Percentiles rank a stretch among this genome's conserved stretches.
Evolutionary conservation across 345 rosid genomes (phyloP).

Genomic region (Pistacia vera): DNA sequence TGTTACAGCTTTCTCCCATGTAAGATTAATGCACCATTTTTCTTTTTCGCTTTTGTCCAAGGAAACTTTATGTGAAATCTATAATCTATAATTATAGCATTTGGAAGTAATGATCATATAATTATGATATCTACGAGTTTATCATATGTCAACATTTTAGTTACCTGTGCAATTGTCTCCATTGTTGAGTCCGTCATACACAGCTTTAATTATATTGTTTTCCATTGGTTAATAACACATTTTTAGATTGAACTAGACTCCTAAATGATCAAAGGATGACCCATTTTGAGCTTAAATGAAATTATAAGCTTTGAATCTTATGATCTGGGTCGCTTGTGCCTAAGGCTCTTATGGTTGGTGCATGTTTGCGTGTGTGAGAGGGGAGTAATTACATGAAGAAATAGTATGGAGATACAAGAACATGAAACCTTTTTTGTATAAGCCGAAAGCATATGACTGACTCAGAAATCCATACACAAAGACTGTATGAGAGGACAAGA

Average conservation of each 20-base stretch:
- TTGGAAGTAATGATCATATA: too few species aligned
- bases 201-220: background rate
- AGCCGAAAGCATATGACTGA: slow-evolving; percentile 35
- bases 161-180: background rate
- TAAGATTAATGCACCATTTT: too few species aligned
- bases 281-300: background rate
- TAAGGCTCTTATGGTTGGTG: background rate
- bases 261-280: background rate
- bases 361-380: background rate
- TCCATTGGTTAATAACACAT: too few species aligned
- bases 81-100: too few species aligned
- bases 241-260: too few species aligned
- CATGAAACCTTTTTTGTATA: slow-evolving; percentile 28
- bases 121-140: too few species aligned
- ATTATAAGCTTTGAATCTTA: background rate
- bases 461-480: slow-evolving; percentile 36
- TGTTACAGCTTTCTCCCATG: too few species aligned
- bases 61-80: too few species aligned
- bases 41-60: too few species aligned
- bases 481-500: slow-evolving; percentile 26
- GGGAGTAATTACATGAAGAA: background rate
- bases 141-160: too few species aligned
- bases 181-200: background rate
- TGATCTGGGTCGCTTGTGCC: background rate
- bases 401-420: background rate